Base-by-base conservation (phyloP, 2,329 filamentous ascomycete species). In the Botrytis byssoidea region DNA sequence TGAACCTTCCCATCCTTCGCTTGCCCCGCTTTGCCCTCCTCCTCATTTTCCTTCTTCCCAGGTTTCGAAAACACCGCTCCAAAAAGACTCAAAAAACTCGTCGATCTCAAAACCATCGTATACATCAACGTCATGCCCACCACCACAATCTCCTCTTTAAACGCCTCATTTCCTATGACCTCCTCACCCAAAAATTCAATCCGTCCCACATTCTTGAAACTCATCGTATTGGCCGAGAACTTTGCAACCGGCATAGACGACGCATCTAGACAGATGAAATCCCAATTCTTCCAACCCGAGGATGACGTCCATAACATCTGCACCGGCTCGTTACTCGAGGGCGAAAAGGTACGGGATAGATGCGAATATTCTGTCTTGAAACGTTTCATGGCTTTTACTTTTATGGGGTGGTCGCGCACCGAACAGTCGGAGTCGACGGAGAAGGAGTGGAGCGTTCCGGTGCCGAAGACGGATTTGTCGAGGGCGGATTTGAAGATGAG, bases 121-220 rank as follows among this genome's bases (percentile, higher is more conserved):
- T 72, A 76, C 60, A 73, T 74, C 59, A 78, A 59, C 4, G 73
- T 76, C 44, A 73, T 29, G 0, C 77, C 77, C 63, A 70, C 75
- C 10, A 78, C 67, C 1, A 77, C 37, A 59, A 78, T 71, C 66
- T 78, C 77, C 12, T 78, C 77, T 42, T 61, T 75, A 16, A 64
- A 67, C 18, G 64, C 70, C 5, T 70, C 70, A 37, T 67, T 74
- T 7, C 57, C 29, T 35, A 42, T 67, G 55, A 5, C 64, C 42
- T 71, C 74, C 74, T 37, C 18, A 0, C 55, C 40, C 12, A 63
- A 14, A 48, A 71, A 63, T 25, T 71, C 68, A 29, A 71, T 32
- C 3, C 44, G 22, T 8, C 68, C 68, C 22, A 71, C 55, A 16
- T 63, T 51, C 22, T 4, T 37, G 4, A 71, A 9, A 14, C 57